Evolutionary conservation across 108 stramenopile genomes (phyloP), one percentile per base, ranked within the genome.

Genomic region (Parietichytrium sp.): DNA sequence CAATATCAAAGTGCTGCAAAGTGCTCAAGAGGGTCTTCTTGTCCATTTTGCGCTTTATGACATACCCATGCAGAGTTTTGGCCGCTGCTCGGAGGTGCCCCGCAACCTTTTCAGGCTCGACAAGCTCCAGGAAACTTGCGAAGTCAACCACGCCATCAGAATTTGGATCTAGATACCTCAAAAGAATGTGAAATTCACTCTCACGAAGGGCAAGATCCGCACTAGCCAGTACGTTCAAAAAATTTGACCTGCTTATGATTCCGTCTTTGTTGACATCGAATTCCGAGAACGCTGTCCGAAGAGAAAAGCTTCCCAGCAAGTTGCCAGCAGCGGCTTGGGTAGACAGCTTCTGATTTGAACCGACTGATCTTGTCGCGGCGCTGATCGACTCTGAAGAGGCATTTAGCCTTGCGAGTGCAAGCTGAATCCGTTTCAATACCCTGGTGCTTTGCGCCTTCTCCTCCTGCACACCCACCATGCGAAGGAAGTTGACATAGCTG

Each of bases 1-100:
- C 61, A 3, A 72, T 33, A 42, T 72, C 61, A 72, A 72, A 72
- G 33, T 72, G 61, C 61, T 72, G 61, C 20, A 72, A 72, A 23
- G 61, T 33, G 6, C 45, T 47, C 1, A 7, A 18, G 33, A 72
- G 38, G 42, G 61, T 20, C 38, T 72, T 33, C 20, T 42, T 33
- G 20, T 72, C 61, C 10, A 38, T 12, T 13, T 42, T 10, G n/a
- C 61, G 6, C 16, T 42, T 33, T 25, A 42, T 12, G 6, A 72
- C 29, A 6, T 72, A 42, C 6, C 10, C 15, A 16, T 72, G 61
- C 7, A 45, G 38, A 6, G 10, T 27, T 15, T 0, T 33, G 38
- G 45, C 61, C 16, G 61, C 61, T 45, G 61, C 33, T 15, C 61
- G 33, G 8, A 72, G 13, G 6, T 36, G 38, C 29, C 38, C 6